Percentiles rank a stretch among this genome's conserved stretches.
Conservation (phyloP, 73 alveolate genomes). For the Paramecium pentaurelia region DNA sequence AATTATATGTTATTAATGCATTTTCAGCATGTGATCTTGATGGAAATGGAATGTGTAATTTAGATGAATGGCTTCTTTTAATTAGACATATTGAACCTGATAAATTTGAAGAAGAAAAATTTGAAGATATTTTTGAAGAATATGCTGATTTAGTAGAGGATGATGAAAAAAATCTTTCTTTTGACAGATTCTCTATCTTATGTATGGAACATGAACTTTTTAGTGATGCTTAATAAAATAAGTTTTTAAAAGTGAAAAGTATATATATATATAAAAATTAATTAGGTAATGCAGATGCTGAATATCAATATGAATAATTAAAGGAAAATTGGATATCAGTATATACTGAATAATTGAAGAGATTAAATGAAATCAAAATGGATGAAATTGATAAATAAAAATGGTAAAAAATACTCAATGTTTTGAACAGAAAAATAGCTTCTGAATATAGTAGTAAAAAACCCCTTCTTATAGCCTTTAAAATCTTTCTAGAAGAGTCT, state of each 20-base stretch:
- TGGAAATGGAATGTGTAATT: conserved; percentile 56
- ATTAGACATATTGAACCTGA: conserved; percentile 55
- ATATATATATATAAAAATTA: background rate
- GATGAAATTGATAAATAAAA: conserved; percentile 17
- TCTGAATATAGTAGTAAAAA: background rate
- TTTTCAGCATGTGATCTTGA: conserved; percentile 57
- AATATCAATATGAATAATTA: background rate
- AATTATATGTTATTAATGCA: conserved; percentile 49
- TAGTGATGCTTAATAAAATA: conserved; percentile 49
- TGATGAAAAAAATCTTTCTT: conserved; percentile 53
- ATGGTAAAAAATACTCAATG: conserved; percentile 31
- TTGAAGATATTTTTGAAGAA: conserved; percentile 43
- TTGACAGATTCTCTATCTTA: conserved; percentile 51
- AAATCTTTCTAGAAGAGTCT: conserved; percentile 16
- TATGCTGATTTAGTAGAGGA: conserved; percentile 52
- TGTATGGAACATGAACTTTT: conserved; percentile 56
- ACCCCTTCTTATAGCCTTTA: conserved; percentile 37
- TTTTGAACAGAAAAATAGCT: conserved; percentile 4
- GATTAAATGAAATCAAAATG: background rate
- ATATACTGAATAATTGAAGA: background rate
- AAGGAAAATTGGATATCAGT: background rate
- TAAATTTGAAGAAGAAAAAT: conserved; percentile 52
- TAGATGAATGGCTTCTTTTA: conserved; percentile 55
- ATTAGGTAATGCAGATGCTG: background rate
- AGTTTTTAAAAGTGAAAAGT: conserved; percentile 32